Evolutionary conservation across 768 basidiomycete species (phyloP).

Genomic region (Lentinula lateritia): DNA sequence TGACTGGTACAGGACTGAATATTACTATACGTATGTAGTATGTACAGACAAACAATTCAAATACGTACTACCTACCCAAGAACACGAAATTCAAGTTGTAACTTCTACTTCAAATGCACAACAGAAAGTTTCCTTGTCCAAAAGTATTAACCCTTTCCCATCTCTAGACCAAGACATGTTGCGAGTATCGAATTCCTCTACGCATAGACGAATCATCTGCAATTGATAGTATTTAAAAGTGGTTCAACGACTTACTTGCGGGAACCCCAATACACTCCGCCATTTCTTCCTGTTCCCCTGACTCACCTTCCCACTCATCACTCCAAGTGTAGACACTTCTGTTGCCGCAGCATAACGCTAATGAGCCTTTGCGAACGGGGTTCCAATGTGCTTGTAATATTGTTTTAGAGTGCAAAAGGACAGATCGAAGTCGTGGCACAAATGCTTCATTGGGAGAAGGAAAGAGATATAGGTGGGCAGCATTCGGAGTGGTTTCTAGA

Average conservation of each 20-base stretch:
- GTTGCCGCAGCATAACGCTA: conserved; percentile 63
- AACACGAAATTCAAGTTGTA: not conserved
- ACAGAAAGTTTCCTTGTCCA: conserved; percentile 79
- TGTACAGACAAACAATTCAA: too few species aligned
- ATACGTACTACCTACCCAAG: too few species aligned
- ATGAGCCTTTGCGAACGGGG: conserved; percentile 68
- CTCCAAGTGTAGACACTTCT: conserved; percentile 76
- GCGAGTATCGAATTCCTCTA: conserved; percentile 49
- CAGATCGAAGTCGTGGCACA: conserved; percentile 55
- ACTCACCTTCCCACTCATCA: conserved; percentile 70
- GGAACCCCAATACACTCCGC: conserved; percentile 91
- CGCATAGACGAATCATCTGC: not conserved
- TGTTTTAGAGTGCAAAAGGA: conserved; percentile 60
- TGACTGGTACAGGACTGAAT: too few species aligned
- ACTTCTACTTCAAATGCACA: conserved; percentile 72
- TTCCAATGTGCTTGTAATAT: conserved; percentile 77
- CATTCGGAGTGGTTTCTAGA: conserved; percentile 57
- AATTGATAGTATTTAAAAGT: conserved; percentile 14
- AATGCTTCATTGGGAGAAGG: conserved; percentile 54
- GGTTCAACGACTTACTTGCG: conserved; percentile 52
- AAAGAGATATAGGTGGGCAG: conserved; percentile 69
- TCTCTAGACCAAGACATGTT: conserved; percentile 82
- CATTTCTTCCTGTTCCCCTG: conserved; percentile 61
- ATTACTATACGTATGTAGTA: too few species aligned
- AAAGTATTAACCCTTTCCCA: conserved; percentile 70